Evolutionary conservation across 2,329 filamentous ascomycete species (phyloP).

Genomic region (Phyllosticta citrichinensis): DNA sequence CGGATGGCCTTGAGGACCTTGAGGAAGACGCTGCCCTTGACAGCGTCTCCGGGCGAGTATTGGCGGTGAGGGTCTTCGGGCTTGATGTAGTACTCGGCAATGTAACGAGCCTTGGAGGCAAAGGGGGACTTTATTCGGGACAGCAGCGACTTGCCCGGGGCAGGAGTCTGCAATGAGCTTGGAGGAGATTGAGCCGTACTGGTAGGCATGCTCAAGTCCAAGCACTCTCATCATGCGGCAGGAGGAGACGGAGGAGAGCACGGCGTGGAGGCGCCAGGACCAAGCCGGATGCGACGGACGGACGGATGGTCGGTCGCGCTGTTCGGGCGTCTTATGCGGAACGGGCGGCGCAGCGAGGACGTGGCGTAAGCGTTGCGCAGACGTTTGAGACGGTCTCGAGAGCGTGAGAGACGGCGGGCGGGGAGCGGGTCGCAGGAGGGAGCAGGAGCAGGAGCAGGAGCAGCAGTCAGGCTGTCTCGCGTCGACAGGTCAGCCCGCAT

Average conservation of each 20-base stretch:
- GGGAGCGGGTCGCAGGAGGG: not conserved
- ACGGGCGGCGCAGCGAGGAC: not conserved
- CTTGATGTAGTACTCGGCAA: constrained; percentile 69
- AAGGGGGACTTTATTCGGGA: constrained; percentile 49
- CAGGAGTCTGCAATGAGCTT: constrained; percentile 4
- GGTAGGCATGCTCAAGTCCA: constrained; percentile 11
- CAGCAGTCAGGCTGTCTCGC: not conserved
- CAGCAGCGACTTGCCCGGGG: constrained; percentile 29
- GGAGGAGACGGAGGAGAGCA: not conserved
- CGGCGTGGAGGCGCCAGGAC: not conserved
- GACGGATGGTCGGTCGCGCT: not conserved
- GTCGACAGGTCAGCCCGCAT: not conserved
- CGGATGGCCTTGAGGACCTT: constrained; percentile 64
- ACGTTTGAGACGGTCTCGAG: not conserved
- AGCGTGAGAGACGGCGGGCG: not conserved
- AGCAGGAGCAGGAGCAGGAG: too few relatives aligned
- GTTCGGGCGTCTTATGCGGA: not conserved
- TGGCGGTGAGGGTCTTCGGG: constrained; percentile 68
- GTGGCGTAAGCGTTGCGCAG: not conserved
- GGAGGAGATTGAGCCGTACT: constrained; percentile 9
- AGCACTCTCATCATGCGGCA: constrained; percentile 10
- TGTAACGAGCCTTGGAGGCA: constrained; percentile 48
- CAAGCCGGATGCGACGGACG: not conserved
- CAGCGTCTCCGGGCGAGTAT: constrained; percentile 64
- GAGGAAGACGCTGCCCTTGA: constrained; percentile 62